Evolutionary conservation across 805 yeast genomes (phyloP), one percentile per base, ranked within the genome.

Genomic region (Allodekkera sacchari): DNA sequence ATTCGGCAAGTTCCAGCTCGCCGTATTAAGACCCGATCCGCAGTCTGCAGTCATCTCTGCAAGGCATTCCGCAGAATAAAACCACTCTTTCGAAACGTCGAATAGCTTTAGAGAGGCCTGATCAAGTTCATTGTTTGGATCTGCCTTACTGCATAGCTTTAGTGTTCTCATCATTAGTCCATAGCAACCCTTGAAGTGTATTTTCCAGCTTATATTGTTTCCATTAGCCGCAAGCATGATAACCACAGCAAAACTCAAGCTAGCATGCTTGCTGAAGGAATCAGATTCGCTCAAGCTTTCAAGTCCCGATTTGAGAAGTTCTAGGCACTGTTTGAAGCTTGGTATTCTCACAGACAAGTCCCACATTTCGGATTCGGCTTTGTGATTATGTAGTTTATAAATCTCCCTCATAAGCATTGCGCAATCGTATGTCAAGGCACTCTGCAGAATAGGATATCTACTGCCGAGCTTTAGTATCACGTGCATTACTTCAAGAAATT

Each of bases 141-240:
- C 15, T 5, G 25, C 30, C 11, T 14, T 10, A 7, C 18, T 6
- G 5, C 22, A 30, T n/a, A 37, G 10, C 1, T n/a, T 6, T n/a
- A 22, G 14, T 5, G 35, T 28, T 16, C 32, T 34, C 6, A n/a
- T 25, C 4, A 39, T 21, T 19, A 37, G 22, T 22, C 34, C 35
- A 20, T 28, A 25, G 13, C 41, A 26, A 8, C 39, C 41, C 16
- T 27, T 19, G 22, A 39, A 34, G 24, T 38, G 39, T 10, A 36
- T 32, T 12, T 35, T 34, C 42, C 42, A 34, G 16, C 32, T 34
- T 21, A 25, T 20, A 28, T 37, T 34, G n/a, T 26, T 17, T 5
- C 23, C 29, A 25, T 39, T 39, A 8, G 37, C 41, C 14, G 34
- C 34, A 24, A 39, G 35, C 4, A 37, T 27, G 4, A 37, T 31